These are phyloP conservation scores for Phytophthora syringae DNA, from an alignment of 352 stramenopile species.

Conservation along the genomic window DNA sequence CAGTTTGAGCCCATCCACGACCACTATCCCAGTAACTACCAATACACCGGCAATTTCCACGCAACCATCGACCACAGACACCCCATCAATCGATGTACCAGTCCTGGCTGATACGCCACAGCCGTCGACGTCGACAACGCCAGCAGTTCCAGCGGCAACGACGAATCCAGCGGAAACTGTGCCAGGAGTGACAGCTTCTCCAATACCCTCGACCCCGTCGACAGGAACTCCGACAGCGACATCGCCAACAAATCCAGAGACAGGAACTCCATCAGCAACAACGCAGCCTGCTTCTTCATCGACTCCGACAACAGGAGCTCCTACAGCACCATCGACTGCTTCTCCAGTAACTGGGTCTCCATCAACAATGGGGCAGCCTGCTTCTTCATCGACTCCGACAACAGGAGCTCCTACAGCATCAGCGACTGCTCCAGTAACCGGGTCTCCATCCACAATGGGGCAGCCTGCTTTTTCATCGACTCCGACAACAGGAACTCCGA, in stretches of 20 bases:
- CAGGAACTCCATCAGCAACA: not conserved
- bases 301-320: not conserved
- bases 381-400: not conserved
- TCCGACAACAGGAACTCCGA: not conserved
- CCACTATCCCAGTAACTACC: not conserved
- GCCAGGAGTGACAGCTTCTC: slow-evolving; percentile 1
- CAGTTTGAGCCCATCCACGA: not conserved
- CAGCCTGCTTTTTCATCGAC: not conserved
- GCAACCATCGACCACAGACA: not conserved
- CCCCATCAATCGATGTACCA: slow-evolving; percentile 10
- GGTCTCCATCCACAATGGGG: not conserved
- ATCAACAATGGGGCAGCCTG: not conserved
- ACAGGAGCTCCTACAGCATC: not conserved
- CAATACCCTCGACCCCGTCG: not conserved
- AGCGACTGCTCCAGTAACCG: not conserved
- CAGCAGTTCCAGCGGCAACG: not conserved
- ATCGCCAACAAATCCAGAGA: not conserved
- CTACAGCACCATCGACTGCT: too few relatives aligned
- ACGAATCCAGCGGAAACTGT: not conserved
- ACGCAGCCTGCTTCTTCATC: not conserved
- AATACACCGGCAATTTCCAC: slow-evolving; percentile 1
- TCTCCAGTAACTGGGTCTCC: not conserved
- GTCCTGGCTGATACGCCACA: slow-evolving; percentile 16
- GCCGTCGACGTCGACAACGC: slow-evolving; percentile 5
- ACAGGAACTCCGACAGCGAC: not conserved